Evolutionary conservation across 371 early-diverging fungal species (phyloP), one percentile per base, ranked within the genome.

Genomic region (Mucor irregularis): DNA sequence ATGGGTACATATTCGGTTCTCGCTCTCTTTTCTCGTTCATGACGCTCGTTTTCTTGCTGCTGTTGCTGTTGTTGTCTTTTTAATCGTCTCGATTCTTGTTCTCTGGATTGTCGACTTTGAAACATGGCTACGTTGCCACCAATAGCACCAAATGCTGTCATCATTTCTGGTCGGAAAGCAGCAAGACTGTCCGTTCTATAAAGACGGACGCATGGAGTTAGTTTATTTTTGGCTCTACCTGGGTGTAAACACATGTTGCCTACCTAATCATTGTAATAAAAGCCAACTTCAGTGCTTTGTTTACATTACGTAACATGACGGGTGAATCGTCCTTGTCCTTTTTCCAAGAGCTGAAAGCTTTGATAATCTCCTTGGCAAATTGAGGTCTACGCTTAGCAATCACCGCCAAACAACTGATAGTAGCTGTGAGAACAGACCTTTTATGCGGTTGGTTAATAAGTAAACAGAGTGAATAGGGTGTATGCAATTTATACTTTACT

Each of bases 81-180:
- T 10, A 48, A 40, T 21, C 67, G 42, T 45, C 58, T 64, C n/a
- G 56, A 21, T 49, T 67, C 70, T 51, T 19, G 53, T 56, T 34
- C 42, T 24, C 42, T 42, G 4, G 39, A 38, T 25, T 67, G 59
- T 9, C 70, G 44, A 35, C 39, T 62, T 17, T 62, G 67, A 25
- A 79, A 79, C 21, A 70, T 68, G 9, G 74, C 72, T 3, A 66
- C 56, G 34, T 79, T 76, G 31, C 80, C 80, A 35, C 76, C 76
- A 8, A 74, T 61, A 0, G 64, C 33, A 3, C 62, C 70, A 55
- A 76, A 76, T 25, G 64, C 69, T 24, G 62, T 30, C 10, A 79
- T 62, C 24, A 79, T 34, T 9, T 75, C 76, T 1, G 51, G 43
- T 22, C 73, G 59, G 14, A 70, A 62, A 1, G 56, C 14, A 11